Percentiles rank a stretch among this genome's conserved stretches.
Evolutionary conservation across 2,329 filamentous ascomycete genomes (phyloP).

Genomic region (Aspergillus sp.): DNA sequence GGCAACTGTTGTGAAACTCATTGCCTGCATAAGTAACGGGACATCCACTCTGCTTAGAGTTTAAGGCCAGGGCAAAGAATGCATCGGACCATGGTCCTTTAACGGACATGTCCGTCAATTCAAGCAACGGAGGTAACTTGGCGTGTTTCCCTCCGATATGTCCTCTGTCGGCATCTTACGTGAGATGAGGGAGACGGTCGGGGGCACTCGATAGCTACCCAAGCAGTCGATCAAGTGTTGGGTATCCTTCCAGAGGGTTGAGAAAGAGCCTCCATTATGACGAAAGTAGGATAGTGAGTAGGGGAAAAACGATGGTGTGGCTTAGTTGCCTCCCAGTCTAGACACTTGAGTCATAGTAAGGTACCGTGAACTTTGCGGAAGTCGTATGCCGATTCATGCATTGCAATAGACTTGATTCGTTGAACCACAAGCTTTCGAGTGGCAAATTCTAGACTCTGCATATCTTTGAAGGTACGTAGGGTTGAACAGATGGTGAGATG

Average conservation of each 20-base stretch:
- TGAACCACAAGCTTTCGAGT: no score
- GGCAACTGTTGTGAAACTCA: background rate
- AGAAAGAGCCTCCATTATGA: background rate
- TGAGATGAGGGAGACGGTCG: background rate
- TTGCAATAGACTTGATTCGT: no score
- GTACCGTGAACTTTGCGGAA: no score
- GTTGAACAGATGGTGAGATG: no score
- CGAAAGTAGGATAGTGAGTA: background rate
- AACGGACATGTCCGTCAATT: background rate
- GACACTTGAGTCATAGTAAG: no score
- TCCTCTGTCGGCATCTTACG: background rate
- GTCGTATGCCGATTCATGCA: no score
- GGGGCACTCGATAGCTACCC: background rate
- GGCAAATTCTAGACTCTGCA: no score
- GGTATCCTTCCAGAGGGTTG: background rate
- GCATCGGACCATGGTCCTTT: background rate
- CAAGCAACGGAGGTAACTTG: background rate
- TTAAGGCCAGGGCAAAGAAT: background rate
- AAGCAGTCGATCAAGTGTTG: background rate
- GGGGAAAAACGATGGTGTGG: no score
- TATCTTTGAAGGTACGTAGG: no score
- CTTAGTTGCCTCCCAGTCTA: no score
- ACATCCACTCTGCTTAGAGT: background rate
- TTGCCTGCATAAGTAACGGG: background rate
- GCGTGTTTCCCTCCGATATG: background rate